Evolutionary conservation across 768 basidiomycete genomes (phyloP), one percentile per base, ranked within the genome.

Genomic region (Lactarius sp.): DNA sequence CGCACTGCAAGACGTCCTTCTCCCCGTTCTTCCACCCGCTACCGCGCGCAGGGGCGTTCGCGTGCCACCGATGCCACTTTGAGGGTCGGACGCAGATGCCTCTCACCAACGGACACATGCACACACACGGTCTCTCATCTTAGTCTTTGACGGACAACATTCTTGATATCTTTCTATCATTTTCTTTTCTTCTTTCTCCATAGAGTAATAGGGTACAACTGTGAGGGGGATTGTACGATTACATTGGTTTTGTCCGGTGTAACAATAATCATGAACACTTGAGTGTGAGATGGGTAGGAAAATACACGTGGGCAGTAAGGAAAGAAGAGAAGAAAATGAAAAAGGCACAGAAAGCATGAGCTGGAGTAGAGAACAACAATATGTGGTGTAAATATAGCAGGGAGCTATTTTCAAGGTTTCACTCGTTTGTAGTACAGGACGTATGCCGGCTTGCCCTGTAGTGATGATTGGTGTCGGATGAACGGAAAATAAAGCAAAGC

Each of bases 351-450:
- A 46, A 47, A 56, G 41, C 62, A 65, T 27, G 41, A 31, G 20
- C 6, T 33, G 27, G 56, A 10, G 34, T 8, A 37, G 14, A 31
- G 14, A 31, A 39, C 56, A 52, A 56, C 27, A 46, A 52, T 33
- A 9, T 6, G 37, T n/a, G n/a, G 27, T 36, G 54, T 52, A 53
- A 59, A 56, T 56, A 20, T 46, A 62, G 18, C 36, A 55, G 34
- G 37, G 54, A 59, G 46, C 7, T 22, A 36, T 57, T 44, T 50
- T 63, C 42, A 68, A 46, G 66, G 31, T 42, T 67, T 68, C 12
- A 70, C 69, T 7, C 88, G 78, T 73, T 90, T 90, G 76, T 90
- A 92, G 73, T 89, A 92, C 73, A 92, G 75, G 50, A 92, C 87
- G 70, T 92, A 92, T 70, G 90, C 90, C 6, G 81, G 81, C 37